A percentile compares a stretch with the other conserved stretches of the same genome.
Conservation (phyloP, 257 asterid genomes). For the Solanum dulcamara region DNA sequence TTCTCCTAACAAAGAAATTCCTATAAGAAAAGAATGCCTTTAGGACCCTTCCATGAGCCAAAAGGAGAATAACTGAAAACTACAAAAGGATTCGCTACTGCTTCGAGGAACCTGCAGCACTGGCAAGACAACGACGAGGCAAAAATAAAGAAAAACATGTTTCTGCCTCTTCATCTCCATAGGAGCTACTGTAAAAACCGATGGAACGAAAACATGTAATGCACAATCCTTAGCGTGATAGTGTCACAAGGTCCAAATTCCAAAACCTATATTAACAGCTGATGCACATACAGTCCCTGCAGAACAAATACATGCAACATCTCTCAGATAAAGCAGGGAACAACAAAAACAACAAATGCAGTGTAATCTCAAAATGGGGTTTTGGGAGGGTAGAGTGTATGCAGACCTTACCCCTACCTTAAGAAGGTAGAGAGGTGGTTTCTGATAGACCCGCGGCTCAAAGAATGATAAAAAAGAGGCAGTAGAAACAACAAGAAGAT, state of each 20-base stretch:
- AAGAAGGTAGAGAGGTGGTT: background rate
- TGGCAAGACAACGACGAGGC: constrained; percentile 14
- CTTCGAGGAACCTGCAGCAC: background rate
- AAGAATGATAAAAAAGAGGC: background rate
- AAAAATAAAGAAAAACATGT: constrained; percentile 27
- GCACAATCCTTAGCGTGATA: background rate
- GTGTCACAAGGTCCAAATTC: background rate
- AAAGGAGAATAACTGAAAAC: background rate
- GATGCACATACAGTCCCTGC: constrained; percentile 1
- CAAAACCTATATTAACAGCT: constrained; percentile 1
- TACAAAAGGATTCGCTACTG: background rate
- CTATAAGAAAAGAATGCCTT: background rate
- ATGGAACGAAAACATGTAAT: background rate
- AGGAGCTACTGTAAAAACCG: background rate
- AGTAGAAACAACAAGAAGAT: background rate
- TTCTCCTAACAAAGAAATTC: background rate
- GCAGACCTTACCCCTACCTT: background rate
- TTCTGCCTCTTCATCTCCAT: constrained; percentile 27
- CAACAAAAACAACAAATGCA: background rate
- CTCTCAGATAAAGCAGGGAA: background rate
- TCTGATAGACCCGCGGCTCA: background rate
- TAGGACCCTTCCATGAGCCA: background rate
- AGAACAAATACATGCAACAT: constrained; percentile 15
- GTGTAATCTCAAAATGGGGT: background rate
- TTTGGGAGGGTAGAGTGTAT: background rate